phyloP scores from a whole-genome alignment of 257 asterid genomes.

The Rauvolfia tetraphylla region DNA sequence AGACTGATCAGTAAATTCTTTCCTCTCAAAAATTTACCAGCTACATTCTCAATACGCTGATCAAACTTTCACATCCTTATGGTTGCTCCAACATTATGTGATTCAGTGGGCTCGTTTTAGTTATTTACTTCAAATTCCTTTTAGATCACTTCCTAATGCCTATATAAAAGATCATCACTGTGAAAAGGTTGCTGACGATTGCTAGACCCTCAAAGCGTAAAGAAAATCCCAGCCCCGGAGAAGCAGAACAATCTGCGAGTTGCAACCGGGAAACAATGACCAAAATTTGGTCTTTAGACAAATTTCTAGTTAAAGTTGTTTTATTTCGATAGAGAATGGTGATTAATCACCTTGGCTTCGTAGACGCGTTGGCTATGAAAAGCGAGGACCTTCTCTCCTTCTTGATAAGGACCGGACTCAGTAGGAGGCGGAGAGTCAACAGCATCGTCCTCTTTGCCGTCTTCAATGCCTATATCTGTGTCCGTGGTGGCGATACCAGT shows the following conservation, averaged over 20 bases:
- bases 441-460: conserved; percentile 25
- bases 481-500: conserved; percentile 24
- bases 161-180: not conserved
- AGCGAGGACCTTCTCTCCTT: conserved; percentile 70
- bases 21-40: not conserved
- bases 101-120: not conserved
- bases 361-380: conserved; percentile 43
- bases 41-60: not conserved
- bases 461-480: conserved; percentile 14
- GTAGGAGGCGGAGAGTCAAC: conserved; percentile 20
- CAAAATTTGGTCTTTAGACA: not conserved
- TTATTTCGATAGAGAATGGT: not conserved
- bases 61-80: not conserved
- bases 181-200: not conserved
- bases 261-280: not conserved
- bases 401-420: conserved; percentile 30
- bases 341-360: conserved; percentile 59
- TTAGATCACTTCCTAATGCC: not conserved
- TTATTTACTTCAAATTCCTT: not conserved
- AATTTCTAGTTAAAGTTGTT: not conserved
- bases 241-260: not conserved
- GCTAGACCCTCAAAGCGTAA: not conserved
- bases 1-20: not conserved
- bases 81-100: no score
- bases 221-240: not conserved